Conservation (phyloP, 768 basidiomycete species). For the Trametes villosa region DNA sequence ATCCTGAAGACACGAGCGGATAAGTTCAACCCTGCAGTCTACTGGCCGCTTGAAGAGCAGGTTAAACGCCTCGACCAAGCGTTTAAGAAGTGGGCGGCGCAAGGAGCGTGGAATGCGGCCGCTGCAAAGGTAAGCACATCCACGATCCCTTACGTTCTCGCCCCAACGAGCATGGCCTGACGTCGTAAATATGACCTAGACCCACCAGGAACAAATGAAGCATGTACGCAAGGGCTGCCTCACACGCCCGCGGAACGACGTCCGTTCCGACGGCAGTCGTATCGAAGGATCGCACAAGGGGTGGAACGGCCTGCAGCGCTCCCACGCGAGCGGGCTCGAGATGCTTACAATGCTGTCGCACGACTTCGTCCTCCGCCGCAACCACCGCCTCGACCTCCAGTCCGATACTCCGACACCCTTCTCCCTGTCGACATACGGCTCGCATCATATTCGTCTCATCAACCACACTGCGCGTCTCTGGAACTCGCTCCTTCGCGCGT, state of each 20-base stretch:
- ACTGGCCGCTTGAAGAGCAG: conserved; percentile 27
- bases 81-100: conserved; percentile 8
- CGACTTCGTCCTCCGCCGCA: conserved; percentile 31
- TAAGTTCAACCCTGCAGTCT: conserved; percentile 15
- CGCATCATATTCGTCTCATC: conserved; percentile 32
- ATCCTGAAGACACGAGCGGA: neutral
- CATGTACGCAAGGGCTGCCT: conserved; percentile 38
- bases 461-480: conserved; percentile 22
- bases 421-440: conserved; percentile 25
- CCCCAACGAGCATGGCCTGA: too few species aligned
- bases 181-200: too few species aligned
- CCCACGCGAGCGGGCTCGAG: conserved; percentile 30
- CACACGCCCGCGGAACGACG: conserved; percentile 22
- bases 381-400: conserved; percentile 21
- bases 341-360: conserved; percentile 23
- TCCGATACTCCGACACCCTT: conserved; percentile 6
- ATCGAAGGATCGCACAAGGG: conserved; percentile 37
- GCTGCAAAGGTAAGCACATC: conserved; percentile 22
- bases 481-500: conserved; percentile 16
- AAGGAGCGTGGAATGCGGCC: conserved; percentile 17
- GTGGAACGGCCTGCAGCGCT: conserved; percentile 31
- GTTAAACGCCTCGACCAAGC: conserved; percentile 15
- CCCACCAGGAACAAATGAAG: conserved; percentile 32
- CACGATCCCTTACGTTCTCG: too few species aligned
- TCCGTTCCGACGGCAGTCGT: conserved; percentile 32